Evolutionary conservation across 2,329 filamentous ascomycete species (phyloP), one percentile per base, ranked within the genome.

Genomic region (Ophidiomyces ophidiicola): DNA sequence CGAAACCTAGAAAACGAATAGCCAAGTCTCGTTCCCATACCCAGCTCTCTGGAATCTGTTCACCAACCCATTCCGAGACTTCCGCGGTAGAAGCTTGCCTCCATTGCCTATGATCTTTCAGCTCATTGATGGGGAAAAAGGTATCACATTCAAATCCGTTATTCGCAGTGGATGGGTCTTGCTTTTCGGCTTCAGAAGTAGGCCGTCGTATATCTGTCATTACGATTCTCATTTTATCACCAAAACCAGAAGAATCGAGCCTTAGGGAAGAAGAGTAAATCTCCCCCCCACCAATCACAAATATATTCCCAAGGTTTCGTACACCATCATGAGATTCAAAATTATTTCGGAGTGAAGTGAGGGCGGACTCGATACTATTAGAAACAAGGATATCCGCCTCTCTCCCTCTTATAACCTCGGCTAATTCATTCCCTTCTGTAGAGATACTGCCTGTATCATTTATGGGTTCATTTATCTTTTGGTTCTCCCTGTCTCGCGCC

Each of bases 281-380:
- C 63, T 86, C 80, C 41, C 77, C 82, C 3, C 90, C 90, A 17
- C 90, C 90, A 52, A 98, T 94, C 30, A 96, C 74, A 59, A 87
- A 96, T 3, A 85, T 70, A 50, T 73, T 72, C 6, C 69, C 72
- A 23, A 78, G 50, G 8, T 46, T 52, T 30, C 48, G 50, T 32
- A 45, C 23, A 20, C 41, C 34, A 6, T 31, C 26, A 5, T 32
- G 36, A 3, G 44, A 41, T 3, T 8, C n/a, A 29, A 48, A 56
- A 31, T 28, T 35, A 19, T 36, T 36, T 37, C 58, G 55, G 33
- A 69, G 54, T 19, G 50, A 53, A 33, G 53, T 52, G 29, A 83
- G 48, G 2, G 78, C 78, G 35, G 66, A 62, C 40, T 75, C 70
- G 3, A 85, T 58, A 7, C 77, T 77, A 1, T 60, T 54, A 3